Conservation (phyloP, 2,329 filamentous ascomycete genomes). For the Fusarium brevicatenulatum region DNA sequence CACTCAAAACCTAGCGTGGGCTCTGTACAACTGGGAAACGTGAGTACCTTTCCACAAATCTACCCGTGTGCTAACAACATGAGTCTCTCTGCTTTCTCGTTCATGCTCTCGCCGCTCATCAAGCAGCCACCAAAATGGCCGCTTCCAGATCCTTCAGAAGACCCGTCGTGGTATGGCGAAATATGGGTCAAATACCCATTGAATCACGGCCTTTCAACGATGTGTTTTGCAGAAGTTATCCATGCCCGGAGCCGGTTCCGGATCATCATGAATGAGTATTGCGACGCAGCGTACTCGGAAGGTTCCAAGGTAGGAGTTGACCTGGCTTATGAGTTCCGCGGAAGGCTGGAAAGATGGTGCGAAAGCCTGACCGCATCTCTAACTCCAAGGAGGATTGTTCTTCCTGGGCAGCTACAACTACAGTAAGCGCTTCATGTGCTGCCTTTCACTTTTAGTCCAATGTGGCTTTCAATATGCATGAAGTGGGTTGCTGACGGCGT, state of each 20-base stretch:
- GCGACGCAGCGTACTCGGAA: slow-evolving; percentile 23
- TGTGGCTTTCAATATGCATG: too few relatives aligned
- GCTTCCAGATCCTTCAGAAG: slow-evolving; percentile 44
- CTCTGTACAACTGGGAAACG: slow-evolving; percentile 50
- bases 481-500: not conserved
- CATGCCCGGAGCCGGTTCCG: slow-evolving; percentile 44
- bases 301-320: slow-evolving; percentile 23
- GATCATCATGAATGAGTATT: slow-evolving; percentile 49
- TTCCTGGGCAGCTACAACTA: slow-evolving; percentile 50
- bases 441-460: not conserved
- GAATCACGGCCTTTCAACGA: slow-evolving; percentile 30
- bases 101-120: slow-evolving; percentile 44
- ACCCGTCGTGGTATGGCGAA: slow-evolving; percentile 49
- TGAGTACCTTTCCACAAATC: slow-evolving; percentile 4
- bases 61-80: not conserved
- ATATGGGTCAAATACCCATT: slow-evolving; percentile 51
- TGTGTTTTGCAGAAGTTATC: slow-evolving; percentile 45
- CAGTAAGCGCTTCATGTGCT: slow-evolving; percentile 45
- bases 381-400: slow-evolving; percentile 43
- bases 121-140: slow-evolving; percentile 43
- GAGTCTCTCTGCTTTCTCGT: slow-evolving; percentile 42
- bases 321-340: slow-evolving; percentile 34
- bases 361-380: slow-evolving; percentile 40
- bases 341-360: slow-evolving; percentile 45
- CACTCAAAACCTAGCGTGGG: slow-evolving; percentile 48